Evolutionary conservation across 192 early-diverging fungal species (phyloP), one percentile per base, ranked within the genome.

Genomic region (Mycoemilia scoparia): DNA sequence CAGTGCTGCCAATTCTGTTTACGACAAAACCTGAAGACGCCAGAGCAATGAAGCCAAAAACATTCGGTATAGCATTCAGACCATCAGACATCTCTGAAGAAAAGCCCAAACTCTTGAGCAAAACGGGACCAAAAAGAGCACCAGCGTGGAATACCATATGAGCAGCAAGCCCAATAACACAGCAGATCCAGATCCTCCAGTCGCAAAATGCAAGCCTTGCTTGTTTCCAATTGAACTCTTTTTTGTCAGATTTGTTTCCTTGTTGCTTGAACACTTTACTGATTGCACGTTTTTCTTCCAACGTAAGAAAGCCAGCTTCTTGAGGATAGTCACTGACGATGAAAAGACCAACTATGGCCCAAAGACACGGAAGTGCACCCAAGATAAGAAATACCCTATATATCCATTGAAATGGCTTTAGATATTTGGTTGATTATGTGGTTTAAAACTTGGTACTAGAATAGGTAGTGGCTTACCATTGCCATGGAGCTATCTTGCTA

Each of bases 121-220:
- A 45, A 0, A 53, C 49, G 2, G 59, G 59, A 2, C 59, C 59
- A 29, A 62, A 62, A 41, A 62, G 43, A 11, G 49, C 59, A 30
- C 56, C 56, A 23, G 56, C 59, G 24, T 62, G 59, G 3, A 53
- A 52, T 3, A 53, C 53, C 0, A 43, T 45, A 27, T 62, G 54
- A 14, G 59, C 59, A 22, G 52, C 54, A 28, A 62, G 56, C 36
- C 46, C 59, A 10, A 55, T 52, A 2, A 37, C 1, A 1, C 49
- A 49, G 52, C 59, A 62, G 23, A 62, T 41, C 52, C 47, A 50
- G 19, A 62, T 39, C 28, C 52, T 55, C 14, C 9, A 20, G 26
- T 62, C 59, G 6, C 24, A 16, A 20, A 51, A 6, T 0, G 57
- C 26, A 48, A 52, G 43, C 2, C 17, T 24, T 2, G 51, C 21